Evolutionary conservation across 1,139 yeast genomes (phyloP).

Genomic region (Protomyces gravidus): DNA sequence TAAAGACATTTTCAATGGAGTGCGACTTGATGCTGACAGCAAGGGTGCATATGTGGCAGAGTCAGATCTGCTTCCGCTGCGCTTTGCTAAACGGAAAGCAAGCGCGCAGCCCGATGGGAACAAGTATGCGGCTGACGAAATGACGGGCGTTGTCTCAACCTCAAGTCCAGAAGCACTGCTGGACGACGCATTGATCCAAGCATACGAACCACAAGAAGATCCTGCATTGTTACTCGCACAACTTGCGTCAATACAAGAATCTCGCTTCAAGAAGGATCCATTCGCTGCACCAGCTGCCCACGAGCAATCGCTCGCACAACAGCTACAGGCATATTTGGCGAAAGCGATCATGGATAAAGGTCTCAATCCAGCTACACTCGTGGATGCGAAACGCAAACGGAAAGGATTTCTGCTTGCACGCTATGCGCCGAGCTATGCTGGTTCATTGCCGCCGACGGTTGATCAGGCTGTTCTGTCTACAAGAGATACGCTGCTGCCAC

Average conservation of each 20-base stretch:
- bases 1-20: background rate
- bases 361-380: background rate
- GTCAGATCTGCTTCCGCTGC: background rate
- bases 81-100: background rate
- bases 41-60: background rate
- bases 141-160: background rate
- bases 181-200: background rate
- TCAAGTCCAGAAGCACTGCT: background rate
- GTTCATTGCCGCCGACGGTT: slow-evolving; percentile 17
- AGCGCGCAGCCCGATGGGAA: no score
- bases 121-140: background rate
- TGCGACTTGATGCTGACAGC: background rate
- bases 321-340: background rate
- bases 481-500: slow-evolving; percentile 2
- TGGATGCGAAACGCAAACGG: background rate
- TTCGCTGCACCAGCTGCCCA: background rate
- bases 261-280: background rate
- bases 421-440: slow-evolving; percentile 7
- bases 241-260: background rate
- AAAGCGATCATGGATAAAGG: background rate
- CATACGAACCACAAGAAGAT: background rate
- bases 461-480: slow-evolving; percentile 19
- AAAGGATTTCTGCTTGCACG: background rate
- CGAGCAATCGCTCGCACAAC: background rate
- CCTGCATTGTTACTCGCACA: background rate